Evolutionary conservation across 1,284 basidiomycete species (phyloP), one percentile per base, ranked within the genome.

Genomic region (Rhodofomes roseus): DNA sequence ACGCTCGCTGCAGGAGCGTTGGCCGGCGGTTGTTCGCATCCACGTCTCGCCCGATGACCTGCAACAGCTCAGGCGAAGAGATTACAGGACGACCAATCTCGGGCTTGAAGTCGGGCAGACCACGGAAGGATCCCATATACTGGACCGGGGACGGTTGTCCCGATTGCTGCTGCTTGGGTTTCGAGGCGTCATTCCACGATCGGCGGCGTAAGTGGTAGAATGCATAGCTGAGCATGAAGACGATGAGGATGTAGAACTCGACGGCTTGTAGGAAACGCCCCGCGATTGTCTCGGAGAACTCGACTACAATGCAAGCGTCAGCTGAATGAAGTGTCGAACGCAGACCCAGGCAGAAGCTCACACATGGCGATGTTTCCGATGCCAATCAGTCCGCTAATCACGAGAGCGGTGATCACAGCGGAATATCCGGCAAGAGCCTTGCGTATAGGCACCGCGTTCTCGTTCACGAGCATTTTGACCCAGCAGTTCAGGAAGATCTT

Each of bases 201-300:
- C 63, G 55, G 54, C 62, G 59, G 63, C 72, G 70, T 31, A 72
- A 61, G 25, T 74, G 66, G 62, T 81, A 76, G 68, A 89, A 84
- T 31, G 79, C 73, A 36, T 73, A 69, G 44, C 87, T 75, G 60
- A 87, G 79, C 61, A 81, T 72, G 66, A 80, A 83, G 23, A 90
- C 73, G 56, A 88, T 76, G 41, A 87, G 70, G 48, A 85, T 77
- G 67, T 86, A 91, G n/a, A 87, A 62, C 66, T 88, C 85, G 50
- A 85, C 71, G 18, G 84, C 84, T 65, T 86, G 84, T 59, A 92
- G 77, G 65, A 91, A 83, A 44, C 87, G 84, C n/a, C 89, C 90
- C 4, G 88, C 73, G 8, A 79, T 77, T 11, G 83, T 83, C 70
- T 91, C 89, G 1, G 88, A 82, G 66, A 90, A 90, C 58, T 78